Evolutionary conservation across 441 rosid genomes (phyloP).

Genomic region (Theobroma grandiflorum): DNA sequence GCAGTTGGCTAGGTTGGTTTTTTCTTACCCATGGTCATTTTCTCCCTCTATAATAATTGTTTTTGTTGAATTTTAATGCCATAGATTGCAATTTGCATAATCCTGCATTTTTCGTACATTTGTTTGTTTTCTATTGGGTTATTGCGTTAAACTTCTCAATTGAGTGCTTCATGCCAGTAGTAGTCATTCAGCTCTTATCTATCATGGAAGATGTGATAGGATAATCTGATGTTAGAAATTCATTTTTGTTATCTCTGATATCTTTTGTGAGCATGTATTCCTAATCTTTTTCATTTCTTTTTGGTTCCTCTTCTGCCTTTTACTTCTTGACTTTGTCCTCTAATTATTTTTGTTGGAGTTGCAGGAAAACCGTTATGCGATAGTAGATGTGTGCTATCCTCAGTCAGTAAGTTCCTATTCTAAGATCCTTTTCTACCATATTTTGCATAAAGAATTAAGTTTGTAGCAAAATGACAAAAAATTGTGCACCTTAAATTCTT

Average conservation of each 20-base stretch:
- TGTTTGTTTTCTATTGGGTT: background rate
- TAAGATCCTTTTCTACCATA: conserved; percentile 4
- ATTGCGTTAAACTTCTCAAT: background rate
- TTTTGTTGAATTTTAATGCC: background rate
- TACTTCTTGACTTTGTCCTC: conserved; percentile 5
- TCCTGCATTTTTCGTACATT: conserved; percentile 8
- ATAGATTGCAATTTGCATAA: background rate
- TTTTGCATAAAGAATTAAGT: background rate
- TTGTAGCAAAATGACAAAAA: conserved; percentile 14
- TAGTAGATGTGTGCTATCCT: conserved; percentile 93
- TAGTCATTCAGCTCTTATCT: background rate
- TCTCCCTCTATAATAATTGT: conserved; percentile 2
- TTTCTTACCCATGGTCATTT: background rate
- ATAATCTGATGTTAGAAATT: background rate
- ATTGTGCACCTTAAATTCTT: conserved; percentile 15
- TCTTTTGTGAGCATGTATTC: background rate
- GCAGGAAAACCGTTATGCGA: conserved; percentile 89
- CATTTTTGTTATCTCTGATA: background rate
- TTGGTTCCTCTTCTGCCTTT: background rate
- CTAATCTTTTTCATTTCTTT: background rate
- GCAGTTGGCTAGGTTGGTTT: background rate
- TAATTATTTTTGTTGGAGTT: conserved; percentile 30
- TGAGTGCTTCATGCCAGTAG: background rate
- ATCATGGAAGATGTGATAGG: background rate
- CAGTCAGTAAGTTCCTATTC: conserved; percentile 61